A percentile compares a stretch with the other conserved stretches of the same genome.
Conservation (phyloP, 805 yeast genomes). For the Yarrowia sp. region DNA sequence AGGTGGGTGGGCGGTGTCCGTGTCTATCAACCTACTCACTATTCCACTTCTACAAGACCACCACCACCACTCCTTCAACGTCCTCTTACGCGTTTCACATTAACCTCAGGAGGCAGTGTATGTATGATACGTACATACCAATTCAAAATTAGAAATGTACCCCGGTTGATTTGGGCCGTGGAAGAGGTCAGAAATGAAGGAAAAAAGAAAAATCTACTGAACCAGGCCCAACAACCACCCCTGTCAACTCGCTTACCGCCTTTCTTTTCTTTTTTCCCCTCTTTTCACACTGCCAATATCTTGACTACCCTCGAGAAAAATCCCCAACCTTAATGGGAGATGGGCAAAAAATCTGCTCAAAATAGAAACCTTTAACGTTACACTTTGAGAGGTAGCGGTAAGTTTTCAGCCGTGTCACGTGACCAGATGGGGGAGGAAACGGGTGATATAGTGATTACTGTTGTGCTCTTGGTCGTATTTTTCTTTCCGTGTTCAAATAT, state of each 20-base stretch:
- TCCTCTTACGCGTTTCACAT: constrained; percentile 21
- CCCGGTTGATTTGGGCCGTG: no score
- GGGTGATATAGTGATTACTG: no score
- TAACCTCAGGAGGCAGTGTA: constrained; percentile 32
- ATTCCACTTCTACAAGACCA: neutral
- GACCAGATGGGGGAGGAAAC: no score
- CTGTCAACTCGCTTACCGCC: neutral
- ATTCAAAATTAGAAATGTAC: constrained; percentile 2
- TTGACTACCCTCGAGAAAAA: neutral
- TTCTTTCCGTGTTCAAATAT: no score
- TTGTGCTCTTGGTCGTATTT: no score
- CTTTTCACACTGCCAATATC: neutral
- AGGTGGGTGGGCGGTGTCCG: no score
- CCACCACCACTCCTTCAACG: neutral
- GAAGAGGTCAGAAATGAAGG: neutral
- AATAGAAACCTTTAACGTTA: constrained; percentile 1
- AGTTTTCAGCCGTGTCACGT: constrained; percentile 2
- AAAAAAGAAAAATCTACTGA: no score
- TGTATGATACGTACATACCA: constrained; percentile 11
- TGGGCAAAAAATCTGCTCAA: constrained; percentile 21
- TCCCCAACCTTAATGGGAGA: constrained; percentile 6
- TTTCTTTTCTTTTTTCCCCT: neutral
- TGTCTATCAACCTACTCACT: no score
- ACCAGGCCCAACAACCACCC: no score
- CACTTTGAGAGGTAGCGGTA: neutral